Evolutionary conservation across 495 filamentous ascomycete genomes (phyloP).

Genomic region (Halenospora varia): DNA sequence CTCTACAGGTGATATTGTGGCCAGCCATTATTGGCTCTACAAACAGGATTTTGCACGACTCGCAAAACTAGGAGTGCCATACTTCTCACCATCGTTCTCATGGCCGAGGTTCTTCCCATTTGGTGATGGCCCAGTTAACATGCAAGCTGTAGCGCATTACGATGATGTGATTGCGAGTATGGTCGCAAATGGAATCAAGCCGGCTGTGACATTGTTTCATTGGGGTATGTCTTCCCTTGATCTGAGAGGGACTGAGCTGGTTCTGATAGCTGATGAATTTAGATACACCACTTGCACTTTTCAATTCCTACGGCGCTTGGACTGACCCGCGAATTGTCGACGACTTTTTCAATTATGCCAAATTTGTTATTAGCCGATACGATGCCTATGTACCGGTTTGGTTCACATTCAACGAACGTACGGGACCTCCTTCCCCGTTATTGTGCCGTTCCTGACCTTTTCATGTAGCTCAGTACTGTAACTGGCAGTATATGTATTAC

Average conservation of each 20-base stretch:
- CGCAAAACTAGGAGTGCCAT: conserved; percentile 31
- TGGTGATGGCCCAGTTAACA: conserved; percentile 56
- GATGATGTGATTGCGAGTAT: conserved; percentile 55
- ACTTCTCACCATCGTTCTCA: conserved; percentile 37
- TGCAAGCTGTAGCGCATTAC: conserved; percentile 54
- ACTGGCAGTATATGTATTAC: conserved; percentile 52
- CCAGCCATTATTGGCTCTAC: conserved; percentile 39
- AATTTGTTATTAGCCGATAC: conserved; percentile 50
- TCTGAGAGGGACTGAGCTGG: not conserved
- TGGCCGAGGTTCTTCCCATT: conserved; percentile 58
- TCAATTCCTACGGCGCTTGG: conserved; percentile 56
- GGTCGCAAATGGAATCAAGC: conserved; percentile 49
- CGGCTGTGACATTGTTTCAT: conserved; percentile 59
- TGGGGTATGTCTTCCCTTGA: conserved; percentile 33
- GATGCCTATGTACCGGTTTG: conserved; percentile 55
- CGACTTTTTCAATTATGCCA: conserved; percentile 57
- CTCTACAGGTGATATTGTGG: conserved; percentile 37
- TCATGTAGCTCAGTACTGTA: conserved; percentile 40
- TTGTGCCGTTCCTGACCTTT: conserved; percentile 50
- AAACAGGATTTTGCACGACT: conserved; percentile 41
- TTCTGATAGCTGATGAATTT: no score
- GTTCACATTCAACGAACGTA: conserved; percentile 64
- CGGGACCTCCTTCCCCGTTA: conserved; percentile 50
- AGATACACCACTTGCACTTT: conserved; percentile 52
- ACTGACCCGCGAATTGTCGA: conserved; percentile 51